Base-by-base conservation (phyloP, 2,329 filamentous ascomycete genomes). In the Trichoderma hamatum region DNA sequence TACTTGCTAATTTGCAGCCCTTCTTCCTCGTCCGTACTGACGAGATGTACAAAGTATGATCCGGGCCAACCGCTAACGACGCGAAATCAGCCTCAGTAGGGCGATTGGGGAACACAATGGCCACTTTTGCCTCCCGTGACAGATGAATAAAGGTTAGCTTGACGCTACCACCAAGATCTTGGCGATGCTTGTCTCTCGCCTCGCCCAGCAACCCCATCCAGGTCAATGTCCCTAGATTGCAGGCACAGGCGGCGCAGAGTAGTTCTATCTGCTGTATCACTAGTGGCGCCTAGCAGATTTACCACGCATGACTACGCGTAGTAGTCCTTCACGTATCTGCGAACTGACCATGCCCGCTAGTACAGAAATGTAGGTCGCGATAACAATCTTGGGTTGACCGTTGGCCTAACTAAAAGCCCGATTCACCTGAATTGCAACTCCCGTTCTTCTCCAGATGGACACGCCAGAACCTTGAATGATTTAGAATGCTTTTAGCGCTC, bases 391-490 rank as follows among this genome's bases (percentile, higher is more conserved):
- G n/a, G 26, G 9, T 43, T 43, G 51, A 54, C 61, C 34, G 46
- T 30, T 43, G 30, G 21, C 61, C 49, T 49, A 13, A 4, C 10
- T 4, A n/a, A n/a, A 26, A 10, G 6, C 4, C 19, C 56, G 36
- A 28, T 28, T 51, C 61, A 30, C 49, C 49, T 64, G 49, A 19
- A 63, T 63, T n/a, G 32, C 30, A 10, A 49, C 60, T 32, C 24
- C 49, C 52, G 61, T 51, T 28, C 36, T 30, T 61, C 59, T 61
- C n/a, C 6, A 61, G 39, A 49, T 61, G 59, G 59, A 43, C 36
- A 49, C 58, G 58, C 59, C 43, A 49, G 59, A 55, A 54, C 61
- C 49, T 54, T 55, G 49, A 54, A 55, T 55, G 32, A 14, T 58
- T 56, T 59, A 59, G 55, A 59, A 59, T 28, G 58, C 26, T 39